These are phyloP conservation scores for Polyporus tsugae DNA, from an alignment of 1,284 basidiomycete genomes.

Conservation along the genomic window DNA sequence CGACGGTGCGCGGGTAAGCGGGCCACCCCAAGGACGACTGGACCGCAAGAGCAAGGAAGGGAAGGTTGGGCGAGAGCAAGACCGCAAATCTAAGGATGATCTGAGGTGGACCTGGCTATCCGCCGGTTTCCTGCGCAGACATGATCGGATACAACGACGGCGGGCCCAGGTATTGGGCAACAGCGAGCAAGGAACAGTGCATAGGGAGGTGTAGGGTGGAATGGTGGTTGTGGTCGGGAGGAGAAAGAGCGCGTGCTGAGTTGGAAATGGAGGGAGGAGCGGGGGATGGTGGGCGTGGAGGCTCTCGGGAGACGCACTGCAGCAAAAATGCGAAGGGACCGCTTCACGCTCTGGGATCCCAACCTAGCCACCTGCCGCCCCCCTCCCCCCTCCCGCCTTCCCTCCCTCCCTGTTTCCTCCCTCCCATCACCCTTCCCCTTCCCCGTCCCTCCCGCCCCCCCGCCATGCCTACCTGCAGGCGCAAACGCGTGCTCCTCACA, in stretches of 20 bases:
- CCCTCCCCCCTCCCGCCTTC: slow-evolving; percentile 36
- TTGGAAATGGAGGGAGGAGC: slow-evolving; percentile 31
- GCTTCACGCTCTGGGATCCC: slow-evolving; percentile 44
- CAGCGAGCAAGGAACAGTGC: slow-evolving; percentile 1
- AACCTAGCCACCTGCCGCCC: slow-evolving; percentile 42
- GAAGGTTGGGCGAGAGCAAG: slow-evolving; percentile 20
- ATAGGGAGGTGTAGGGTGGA: slow-evolving; percentile 5
- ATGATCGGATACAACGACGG: slow-evolving; percentile 26
- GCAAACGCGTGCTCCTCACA: slow-evolving; percentile 89
- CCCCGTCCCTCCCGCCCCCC: slow-evolving; percentile 28
- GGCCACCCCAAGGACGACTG: slow-evolving; percentile 12
- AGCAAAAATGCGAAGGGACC: slow-evolving; percentile 44
- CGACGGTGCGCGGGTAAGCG: neutral
- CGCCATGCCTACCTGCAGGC: slow-evolving; percentile 87
- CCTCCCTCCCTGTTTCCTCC: slow-evolving; percentile 35
- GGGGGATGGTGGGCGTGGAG: slow-evolving; percentile 38
- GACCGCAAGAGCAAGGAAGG: slow-evolving; percentile 14
- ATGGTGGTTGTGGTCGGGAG: slow-evolving; percentile 23
- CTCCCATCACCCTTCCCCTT: slow-evolving; percentile 23
- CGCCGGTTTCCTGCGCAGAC: slow-evolving; percentile 16
- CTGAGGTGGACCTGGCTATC: slow-evolving; percentile 27
- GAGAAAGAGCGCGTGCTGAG: slow-evolving; percentile 30
- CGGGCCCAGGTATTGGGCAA: slow-evolving; percentile 12
- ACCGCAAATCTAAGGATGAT: slow-evolving; percentile 28
- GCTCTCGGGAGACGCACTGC: slow-evolving; percentile 42